Conservation (phyloP, 805 yeast species). For the Yamadazyma endophytica region DNA sequence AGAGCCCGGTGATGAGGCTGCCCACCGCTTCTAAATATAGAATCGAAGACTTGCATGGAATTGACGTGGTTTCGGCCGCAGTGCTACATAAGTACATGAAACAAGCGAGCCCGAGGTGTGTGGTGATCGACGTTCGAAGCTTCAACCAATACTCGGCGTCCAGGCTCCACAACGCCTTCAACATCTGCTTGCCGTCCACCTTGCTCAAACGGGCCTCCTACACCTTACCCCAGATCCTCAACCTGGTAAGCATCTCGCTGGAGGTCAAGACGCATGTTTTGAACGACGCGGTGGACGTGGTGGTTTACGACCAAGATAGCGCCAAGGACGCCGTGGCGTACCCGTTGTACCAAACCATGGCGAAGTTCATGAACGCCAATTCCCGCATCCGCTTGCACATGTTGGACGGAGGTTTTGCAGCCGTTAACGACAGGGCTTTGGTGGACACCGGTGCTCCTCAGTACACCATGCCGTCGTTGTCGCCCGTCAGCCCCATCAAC, state of each 20-base stretch:
- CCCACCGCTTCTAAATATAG: too few species aligned
- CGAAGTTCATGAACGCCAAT: constrained; percentile 21
- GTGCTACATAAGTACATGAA: too few species aligned
- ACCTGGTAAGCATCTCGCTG: constrained; percentile 23
- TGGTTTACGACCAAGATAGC: constrained; percentile 34
- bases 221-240: constrained; percentile 27
- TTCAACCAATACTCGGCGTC: constrained; percentile 29
- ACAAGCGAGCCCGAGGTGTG: too few species aligned
- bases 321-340: constrained; percentile 15
- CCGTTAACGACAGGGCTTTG: constrained; percentile 1
- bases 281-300: constrained; percentile 14
- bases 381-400: constrained; percentile 6
- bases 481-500: constrained; percentile 4
- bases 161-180: constrained; percentile 27
- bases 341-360: constrained; percentile 30
- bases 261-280: constrained; percentile 16
- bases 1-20: too few species aligned
- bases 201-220: constrained; percentile 36
- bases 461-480: neutral
- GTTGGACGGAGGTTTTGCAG: constrained; percentile 7
- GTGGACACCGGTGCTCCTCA: constrained; percentile 8
- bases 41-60: too few species aligned
- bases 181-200: constrained; percentile 43
- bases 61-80: too few species aligned
- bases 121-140: constrained; percentile 37